Conservation (phyloP, 2,329 filamentous ascomycete species). For the Colletotrichum eleusines region DNA sequence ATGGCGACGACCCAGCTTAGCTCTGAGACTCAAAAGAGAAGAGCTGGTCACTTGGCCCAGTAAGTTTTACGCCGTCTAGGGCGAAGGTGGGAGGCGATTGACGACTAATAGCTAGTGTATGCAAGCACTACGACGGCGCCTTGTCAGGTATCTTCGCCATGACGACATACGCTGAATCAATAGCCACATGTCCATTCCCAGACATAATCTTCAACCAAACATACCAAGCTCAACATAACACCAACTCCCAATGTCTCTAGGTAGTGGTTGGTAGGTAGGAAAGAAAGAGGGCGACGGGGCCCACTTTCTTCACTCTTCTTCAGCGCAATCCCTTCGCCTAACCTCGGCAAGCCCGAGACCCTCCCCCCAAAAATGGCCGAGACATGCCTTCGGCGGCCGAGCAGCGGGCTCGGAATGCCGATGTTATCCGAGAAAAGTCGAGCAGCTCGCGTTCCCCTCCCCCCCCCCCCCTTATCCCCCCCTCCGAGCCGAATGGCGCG, state of each 20-base stretch:
- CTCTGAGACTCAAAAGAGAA: no score
- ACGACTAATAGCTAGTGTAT: not conserved
- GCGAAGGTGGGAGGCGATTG: no score
- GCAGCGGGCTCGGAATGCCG: slow-evolving; percentile 32
- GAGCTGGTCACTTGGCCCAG: not conserved
- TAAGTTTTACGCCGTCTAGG: not conserved
- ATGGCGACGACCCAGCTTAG: no score
- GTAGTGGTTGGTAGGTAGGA: no score
- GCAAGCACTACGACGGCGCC: not conserved
- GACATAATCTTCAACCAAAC: no score
- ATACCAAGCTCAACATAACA: no score
- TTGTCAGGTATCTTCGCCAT: no score
- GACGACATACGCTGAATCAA: no score
- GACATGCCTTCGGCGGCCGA: slow-evolving; percentile 26
- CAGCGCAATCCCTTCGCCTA: not conserved
- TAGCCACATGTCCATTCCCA: no score
- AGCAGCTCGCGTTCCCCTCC: not conserved
- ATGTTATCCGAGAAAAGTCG: slow-evolving; percentile 27
- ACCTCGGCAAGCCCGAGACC: slow-evolving; percentile 17
- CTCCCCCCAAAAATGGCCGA: not conserved
- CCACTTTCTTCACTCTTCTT: slow-evolving; percentile 18
- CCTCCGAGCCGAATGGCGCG: slow-evolving; percentile 33
- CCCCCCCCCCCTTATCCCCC: not conserved
- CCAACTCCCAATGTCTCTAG: not conserved
- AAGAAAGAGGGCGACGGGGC: not conserved